Base-by-base conservation (phyloP, 306 rosid species). In the Argentina anserina region DNA sequence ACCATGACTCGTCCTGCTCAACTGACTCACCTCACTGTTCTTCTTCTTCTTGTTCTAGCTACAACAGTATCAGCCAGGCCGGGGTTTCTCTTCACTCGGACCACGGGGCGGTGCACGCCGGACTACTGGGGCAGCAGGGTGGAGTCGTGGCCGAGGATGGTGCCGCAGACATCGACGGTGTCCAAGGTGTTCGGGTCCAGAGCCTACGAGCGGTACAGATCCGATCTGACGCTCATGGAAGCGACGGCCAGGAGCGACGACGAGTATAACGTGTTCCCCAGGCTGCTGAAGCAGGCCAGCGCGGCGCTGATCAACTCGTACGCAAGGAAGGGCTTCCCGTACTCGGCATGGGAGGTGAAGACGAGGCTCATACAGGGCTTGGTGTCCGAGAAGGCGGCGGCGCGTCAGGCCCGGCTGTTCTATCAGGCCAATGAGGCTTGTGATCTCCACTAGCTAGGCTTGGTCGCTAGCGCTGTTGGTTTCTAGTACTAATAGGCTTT, bases 131-230 rank as follows among this genome's bases (percentile, higher is more conserved):
- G 91, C 17, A 89, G 95, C 66, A 70, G 88, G 80, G 78, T 78
- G 42, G 99, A 89, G 79, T 69, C 80, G 33, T 94, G 97, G 97
- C 99, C 97, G 18, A 82, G 81, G 80, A 94, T 94, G 96, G 95
- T 88, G 5, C 96, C 99, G 1, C 88, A 90, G 70, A 81, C 86
- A 28, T 81, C 99, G 14, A 86, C 95, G 72, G 91, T 89, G 67
- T 77, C 89, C 18, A 94, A 89, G 36, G 87, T 91, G 64, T 91
- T 94, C 52, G 97, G 99, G 12, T 91, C 95, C 50, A 80, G 87
- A 71, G 89, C 88, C 6, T 75, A 61, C 21, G 92, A 94, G 67
- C 89, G 85, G 75, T 94, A 76, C 87, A 84, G 95, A 80, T 83
- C 82, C 6, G 96, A 88, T 84, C 88, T 89, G 78, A 91, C 97